Evolutionary conservation across 495 filamentous ascomycete genomes (phyloP).

Genomic region (Aspergillus wentii): DNA sequence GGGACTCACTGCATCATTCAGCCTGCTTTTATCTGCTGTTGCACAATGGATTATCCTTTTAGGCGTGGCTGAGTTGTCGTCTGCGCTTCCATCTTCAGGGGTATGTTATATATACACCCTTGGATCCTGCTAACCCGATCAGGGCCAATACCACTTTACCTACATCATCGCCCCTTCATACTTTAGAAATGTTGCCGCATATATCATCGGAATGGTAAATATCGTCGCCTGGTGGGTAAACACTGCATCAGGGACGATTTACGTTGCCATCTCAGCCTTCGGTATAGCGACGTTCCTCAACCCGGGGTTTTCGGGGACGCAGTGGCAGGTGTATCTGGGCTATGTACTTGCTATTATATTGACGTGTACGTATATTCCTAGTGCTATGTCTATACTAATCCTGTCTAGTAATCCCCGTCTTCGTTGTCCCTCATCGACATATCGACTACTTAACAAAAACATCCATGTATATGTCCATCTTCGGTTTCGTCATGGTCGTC

Average conservation of each 20-base stretch:
- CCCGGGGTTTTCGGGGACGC: constrained; percentile 12
- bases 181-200: constrained; percentile 22
- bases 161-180: constrained; percentile 22
- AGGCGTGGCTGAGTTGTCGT: constrained; percentile 22
- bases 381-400: neutral
- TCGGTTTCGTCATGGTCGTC: constrained; percentile 9
- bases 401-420: constrained; percentile 13
- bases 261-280: constrained; percentile 14
- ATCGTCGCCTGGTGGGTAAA: constrained; percentile 24
- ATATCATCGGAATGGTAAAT: constrained; percentile 21
- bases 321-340: constrained; percentile 24
- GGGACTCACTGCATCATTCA: constrained; percentile 15
- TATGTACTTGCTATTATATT: constrained; percentile 14
- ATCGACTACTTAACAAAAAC: constrained; percentile 15
- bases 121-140: neutral
- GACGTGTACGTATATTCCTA: constrained; percentile 3
- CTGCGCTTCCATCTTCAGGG: constrained; percentile 23
- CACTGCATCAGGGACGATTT: constrained; percentile 13
- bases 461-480: constrained; percentile 14
- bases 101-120: constrained; percentile 6
- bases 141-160: constrained; percentile 29
- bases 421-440: constrained; percentile 7
- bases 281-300: constrained; percentile 17
- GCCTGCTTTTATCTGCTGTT: constrained; percentile 11
- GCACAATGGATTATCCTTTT: constrained; percentile 22